Evolutionary conservation across 1,139 yeast species (phyloP).

Genomic region (Yamadazyma diospyri): DNA sequence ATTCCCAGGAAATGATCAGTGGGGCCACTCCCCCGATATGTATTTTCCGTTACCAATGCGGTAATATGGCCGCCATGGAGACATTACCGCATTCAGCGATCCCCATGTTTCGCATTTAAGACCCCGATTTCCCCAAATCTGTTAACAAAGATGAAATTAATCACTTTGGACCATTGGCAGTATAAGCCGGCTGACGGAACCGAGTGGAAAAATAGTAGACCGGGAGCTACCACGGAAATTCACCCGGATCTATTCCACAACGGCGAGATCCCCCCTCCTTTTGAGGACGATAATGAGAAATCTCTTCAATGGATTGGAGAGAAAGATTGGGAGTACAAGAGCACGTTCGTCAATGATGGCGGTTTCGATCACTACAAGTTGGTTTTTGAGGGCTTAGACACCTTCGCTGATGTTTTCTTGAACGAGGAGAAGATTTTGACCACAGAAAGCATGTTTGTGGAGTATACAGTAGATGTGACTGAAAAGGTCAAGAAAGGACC

Average conservation of each 20-base stretch:
- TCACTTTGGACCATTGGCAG: conserved; percentile 8
- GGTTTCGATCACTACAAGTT: conserved; percentile 17
- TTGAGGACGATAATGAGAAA: conserved; percentile 34
- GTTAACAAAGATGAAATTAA: not conserved
- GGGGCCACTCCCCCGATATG: too few relatives aligned
- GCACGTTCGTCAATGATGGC: conserved; percentile 9
- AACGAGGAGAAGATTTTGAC: conserved; percentile 27
- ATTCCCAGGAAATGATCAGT: too few relatives aligned
- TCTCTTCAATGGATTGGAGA: conserved; percentile 46
- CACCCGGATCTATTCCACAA: conserved; percentile 34
- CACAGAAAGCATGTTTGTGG: conserved; percentile 37
- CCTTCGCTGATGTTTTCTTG: conserved; percentile 34
- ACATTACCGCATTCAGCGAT: too few relatives aligned
- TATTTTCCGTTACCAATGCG: too few relatives aligned
- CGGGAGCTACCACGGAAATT: conserved; percentile 20
- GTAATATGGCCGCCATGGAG: too few relatives aligned
- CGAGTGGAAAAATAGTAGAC: conserved; percentile 9
- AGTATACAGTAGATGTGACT: conserved; percentile 15
- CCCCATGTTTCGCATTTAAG: too few relatives aligned
- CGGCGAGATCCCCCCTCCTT: conserved; percentile 40
- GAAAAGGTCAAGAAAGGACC: conserved; percentile 6
- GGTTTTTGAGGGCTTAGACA: conserved; percentile 42
- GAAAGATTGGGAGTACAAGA: conserved; percentile 35
- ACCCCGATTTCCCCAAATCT: too few relatives aligned
- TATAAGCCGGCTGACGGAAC: conserved; percentile 7